Percentiles rank a stretch among this genome's conserved stretches.
These are phyloP conservation scores for Suillus lakei DNA, from an alignment of 768 basidiomycete species.

Conservation along the genomic window DNA sequence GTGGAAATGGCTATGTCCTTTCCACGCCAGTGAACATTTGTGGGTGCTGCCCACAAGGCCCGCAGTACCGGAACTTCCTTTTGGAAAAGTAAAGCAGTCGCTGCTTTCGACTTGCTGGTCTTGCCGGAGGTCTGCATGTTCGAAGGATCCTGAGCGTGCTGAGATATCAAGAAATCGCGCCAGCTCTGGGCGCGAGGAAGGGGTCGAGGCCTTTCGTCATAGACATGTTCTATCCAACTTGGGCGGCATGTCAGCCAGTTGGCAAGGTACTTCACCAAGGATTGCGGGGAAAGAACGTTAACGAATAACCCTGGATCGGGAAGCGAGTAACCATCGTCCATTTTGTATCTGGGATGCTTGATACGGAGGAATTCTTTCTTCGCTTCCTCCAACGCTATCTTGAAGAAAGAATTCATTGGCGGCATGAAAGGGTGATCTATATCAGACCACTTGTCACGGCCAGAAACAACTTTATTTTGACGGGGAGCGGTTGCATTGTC, in stretches of 20 bases:
- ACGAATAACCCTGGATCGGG: not conserved
- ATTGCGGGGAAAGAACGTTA: not conserved
- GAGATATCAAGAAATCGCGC: not conserved
- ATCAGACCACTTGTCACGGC: slow-evolving; percentile 4
- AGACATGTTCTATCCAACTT: not conserved
- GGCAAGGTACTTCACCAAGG: not conserved
- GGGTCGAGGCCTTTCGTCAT: not conserved
- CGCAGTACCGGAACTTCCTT: not conserved
- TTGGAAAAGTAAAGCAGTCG: not conserved
- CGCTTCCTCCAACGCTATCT: not conserved
- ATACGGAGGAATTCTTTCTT: not conserved
- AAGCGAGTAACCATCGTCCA: not conserved
- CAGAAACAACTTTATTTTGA: not conserved
- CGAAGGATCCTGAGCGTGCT: not conserved
- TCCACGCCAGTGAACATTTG: not conserved
- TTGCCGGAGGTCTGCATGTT: not conserved
- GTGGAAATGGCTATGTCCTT: not conserved
- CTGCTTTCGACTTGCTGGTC: slow-evolving; percentile 1
- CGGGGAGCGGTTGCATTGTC: not conserved
- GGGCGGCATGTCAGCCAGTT: not conserved
- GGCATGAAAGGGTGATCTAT: slow-evolving; percentile 1
- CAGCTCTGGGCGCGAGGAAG: not conserved
- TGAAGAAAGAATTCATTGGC: not conserved
- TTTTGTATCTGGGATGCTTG: not conserved
- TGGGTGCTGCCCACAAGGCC: not conserved